A percentile compares a stretch with the other conserved stretches of the same genome.
Evolutionary conservation across 345 rosid species (phyloP).

Genomic region (Eucalyptus sp.): DNA sequence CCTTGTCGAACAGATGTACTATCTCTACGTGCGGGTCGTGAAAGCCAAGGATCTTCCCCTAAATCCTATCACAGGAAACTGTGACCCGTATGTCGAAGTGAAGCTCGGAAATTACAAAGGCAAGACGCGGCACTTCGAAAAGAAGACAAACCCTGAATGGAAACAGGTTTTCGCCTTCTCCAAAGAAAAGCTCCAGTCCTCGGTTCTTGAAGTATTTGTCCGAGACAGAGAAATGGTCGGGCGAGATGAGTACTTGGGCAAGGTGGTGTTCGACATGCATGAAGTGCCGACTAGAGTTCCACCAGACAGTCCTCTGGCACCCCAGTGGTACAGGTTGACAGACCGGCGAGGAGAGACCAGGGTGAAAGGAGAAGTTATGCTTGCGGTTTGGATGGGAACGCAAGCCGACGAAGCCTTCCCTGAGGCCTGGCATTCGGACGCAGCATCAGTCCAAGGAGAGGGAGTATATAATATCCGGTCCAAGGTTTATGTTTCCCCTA

Average conservation of each 20-base stretch:
- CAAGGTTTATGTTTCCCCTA: constrained; percentile 86
- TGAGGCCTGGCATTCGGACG: constrained; percentile 90
- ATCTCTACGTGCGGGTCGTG: constrained; percentile 69
- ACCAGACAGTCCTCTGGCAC: constrained; percentile 93
- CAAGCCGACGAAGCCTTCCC: constrained; percentile 96
- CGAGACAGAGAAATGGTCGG: constrained; percentile 68
- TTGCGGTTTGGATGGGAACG: constrained; percentile 97
- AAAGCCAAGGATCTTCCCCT: constrained; percentile 85
- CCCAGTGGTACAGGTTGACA: constrained; percentile 84
- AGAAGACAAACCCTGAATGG: constrained; percentile 70
- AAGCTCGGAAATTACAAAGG: constrained; percentile 88
- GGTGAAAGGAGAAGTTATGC: constrained; percentile 74
- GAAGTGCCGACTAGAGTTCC: constrained; percentile 96
- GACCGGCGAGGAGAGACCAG: constrained; percentile 41
- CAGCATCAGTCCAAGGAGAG: constrained; percentile 71
- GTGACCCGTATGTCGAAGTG: constrained; percentile 78
- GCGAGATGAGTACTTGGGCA: constrained; percentile 76
- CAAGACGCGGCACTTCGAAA: constrained; percentile 70
- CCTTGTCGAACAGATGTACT: constrained; percentile 83
- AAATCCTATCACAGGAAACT: constrained; percentile 47
- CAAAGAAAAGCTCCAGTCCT: constrained; percentile 73
- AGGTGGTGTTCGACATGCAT: constrained; percentile 72
- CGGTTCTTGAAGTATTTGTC: constrained; percentile 59
- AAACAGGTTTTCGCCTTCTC: constrained; percentile 84
- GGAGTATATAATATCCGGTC: constrained; percentile 66